phyloP scores from a whole-genome alignment of 202 grass and related monocot genomes.

The Bolboschoenoplectus hybrid region DNA sequence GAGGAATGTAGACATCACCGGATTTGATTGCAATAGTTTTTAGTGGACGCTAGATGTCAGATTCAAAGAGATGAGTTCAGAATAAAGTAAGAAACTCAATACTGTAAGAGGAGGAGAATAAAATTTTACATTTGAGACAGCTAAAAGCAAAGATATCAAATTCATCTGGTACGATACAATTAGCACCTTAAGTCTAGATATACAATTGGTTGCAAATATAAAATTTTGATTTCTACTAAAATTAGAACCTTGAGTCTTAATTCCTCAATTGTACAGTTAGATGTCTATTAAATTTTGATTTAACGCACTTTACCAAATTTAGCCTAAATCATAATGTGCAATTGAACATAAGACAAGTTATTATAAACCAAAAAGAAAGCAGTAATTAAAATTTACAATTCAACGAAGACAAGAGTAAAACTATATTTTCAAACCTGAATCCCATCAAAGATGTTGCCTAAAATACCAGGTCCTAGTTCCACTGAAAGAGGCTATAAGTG shows the following conservation, averaged over 20 bases:
- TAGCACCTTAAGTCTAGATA: not conserved
- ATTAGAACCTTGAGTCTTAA: not conserved
- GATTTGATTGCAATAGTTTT: constrained; percentile 98
- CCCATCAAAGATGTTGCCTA: constrained; percentile 63
- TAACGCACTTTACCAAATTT: not conserved
- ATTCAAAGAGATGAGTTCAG: constrained; percentile 13
- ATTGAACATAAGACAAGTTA: constrained; percentile 7
- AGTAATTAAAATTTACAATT: not conserved
- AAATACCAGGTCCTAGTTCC: constrained; percentile 58
- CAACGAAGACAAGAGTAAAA: not conserved
- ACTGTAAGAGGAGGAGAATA: not conserved
- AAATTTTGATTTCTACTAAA: not conserved
- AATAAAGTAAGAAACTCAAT: not conserved
- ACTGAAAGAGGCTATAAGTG: constrained; percentile 54
- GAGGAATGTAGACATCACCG: constrained; percentile 93
- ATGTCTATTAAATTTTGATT: constrained; percentile 2
- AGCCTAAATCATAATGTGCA: not conserved
- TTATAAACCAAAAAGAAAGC: not conserved
- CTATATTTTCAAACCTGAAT: constrained; percentile 46
- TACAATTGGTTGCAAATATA: not conserved
- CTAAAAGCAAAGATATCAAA: not conserved
- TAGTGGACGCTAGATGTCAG: constrained; percentile 69
- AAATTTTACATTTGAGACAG: not conserved
- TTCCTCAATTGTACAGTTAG: constrained; percentile 1
- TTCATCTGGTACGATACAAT: not conserved